Evolutionary conservation across 306 rosid genomes (phyloP).

Genomic region (Lithocarpus polystachyus): DNA sequence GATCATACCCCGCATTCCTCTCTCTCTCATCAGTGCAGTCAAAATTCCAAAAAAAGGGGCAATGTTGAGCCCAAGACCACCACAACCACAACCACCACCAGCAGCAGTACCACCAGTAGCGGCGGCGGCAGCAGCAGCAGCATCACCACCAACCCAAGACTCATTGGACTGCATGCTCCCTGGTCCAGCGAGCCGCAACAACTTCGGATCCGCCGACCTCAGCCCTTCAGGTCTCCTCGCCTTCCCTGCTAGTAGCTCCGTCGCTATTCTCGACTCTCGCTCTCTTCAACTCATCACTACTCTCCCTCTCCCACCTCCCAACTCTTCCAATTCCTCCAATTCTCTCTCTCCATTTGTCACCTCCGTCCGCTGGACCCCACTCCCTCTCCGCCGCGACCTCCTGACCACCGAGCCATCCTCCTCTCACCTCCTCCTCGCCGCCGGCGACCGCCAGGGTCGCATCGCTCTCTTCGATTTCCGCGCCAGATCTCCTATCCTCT

Average conservation of each 20-base stretch:
- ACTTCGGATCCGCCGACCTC: conserved; percentile 88
- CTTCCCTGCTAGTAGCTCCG: conserved; percentile 81
- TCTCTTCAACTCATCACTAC: conserved; percentile 80
- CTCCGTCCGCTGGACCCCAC: conserved; percentile 83
- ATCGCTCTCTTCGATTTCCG: conserved; percentile 79
- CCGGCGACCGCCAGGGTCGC: conserved; percentile 90
- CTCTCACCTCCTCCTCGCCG: conserved; percentile 87
- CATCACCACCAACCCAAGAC: conserved; percentile 26
- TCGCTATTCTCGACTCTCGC: conserved; percentile 72
- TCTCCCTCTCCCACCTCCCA: conserved; percentile 74
- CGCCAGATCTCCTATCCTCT: conserved; percentile 49
- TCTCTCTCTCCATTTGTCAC: conserved; percentile 82
- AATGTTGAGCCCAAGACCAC: conserved; percentile 34
- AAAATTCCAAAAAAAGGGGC: not conserved
- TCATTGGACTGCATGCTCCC: conserved; percentile 92
- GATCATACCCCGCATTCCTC: too few species aligned
- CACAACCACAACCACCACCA: not conserved
- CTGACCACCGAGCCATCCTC: conserved; percentile 79
- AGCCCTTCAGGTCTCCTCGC: conserved; percentile 80
- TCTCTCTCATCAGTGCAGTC: too few species aligned
- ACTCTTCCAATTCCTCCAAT: conserved; percentile 17
- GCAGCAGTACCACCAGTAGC: not conserved
- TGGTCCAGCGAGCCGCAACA: conserved; percentile 83
- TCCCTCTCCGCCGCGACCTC: conserved; percentile 74
- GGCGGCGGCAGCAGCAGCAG: not conserved